Percentiles rank a stretch among this genome's conserved stretches.
phyloP scores from a whole-genome alignment of 2,329 filamentous ascomycete genomes.

The Paramyrothecium sp. region DNA sequence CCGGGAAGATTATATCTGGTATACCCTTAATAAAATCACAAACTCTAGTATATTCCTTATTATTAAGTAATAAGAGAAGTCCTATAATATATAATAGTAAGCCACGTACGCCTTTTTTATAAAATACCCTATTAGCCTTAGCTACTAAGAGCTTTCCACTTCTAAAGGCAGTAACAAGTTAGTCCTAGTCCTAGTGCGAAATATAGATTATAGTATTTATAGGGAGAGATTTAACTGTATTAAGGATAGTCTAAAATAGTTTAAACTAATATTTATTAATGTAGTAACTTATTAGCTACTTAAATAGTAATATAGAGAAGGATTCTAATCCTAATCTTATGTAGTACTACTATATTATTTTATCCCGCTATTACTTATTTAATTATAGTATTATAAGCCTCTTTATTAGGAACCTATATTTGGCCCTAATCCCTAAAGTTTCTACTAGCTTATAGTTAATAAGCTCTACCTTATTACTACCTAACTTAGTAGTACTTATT shows the following conservation, averaged over 20 bases:
- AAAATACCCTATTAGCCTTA: too few relatives aligned
- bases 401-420: not conserved
- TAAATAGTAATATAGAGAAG: not conserved
- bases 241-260: not conserved
- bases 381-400: not conserved
- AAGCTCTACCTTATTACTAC: not conserved
- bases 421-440: not conserved
- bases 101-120: too few relatives aligned
- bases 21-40: not conserved
- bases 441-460: not conserved
- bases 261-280: not conserved
- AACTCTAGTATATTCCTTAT: not conserved
- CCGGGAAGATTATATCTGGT: not conserved
- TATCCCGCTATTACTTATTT: not conserved
- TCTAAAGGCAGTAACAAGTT: not conserved
- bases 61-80: not conserved
- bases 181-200: not conserved
- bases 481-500: not conserved
- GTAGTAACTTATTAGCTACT: not conserved
- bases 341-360: not conserved
- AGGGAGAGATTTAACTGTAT: not conserved
- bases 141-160: too few relatives aligned
- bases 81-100: not conserved
- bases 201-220: not conserved
- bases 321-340: not conserved